Evolutionary conservation across 129 eudicot species (phyloP).

Genomic region (Lactuca sativa): DNA sequence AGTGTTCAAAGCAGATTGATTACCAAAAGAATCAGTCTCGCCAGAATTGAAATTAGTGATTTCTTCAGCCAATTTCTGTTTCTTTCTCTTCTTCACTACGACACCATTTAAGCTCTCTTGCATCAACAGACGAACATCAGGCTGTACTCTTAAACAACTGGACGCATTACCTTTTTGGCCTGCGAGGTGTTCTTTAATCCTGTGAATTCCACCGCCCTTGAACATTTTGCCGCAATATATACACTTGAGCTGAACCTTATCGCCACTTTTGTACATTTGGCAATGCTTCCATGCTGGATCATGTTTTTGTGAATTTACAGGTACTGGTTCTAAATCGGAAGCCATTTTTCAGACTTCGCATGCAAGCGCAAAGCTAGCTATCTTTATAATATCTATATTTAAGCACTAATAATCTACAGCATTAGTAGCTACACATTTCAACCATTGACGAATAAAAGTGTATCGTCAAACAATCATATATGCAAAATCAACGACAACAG

Average conservation of each 20-base stretch:
- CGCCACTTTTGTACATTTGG: constrained; percentile 77
- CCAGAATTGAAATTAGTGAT: constrained; percentile 34
- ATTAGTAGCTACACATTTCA: constrained; percentile 6
- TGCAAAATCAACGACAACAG: constrained; percentile 11
- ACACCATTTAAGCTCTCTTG: constrained; percentile 76
- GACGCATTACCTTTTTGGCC: constrained; percentile 94
- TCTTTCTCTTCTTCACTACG: constrained; percentile 71
- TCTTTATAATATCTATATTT: neutral
- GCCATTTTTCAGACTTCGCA: constrained; percentile 40
- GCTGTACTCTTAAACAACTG: constrained; percentile 68
- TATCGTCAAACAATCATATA: constrained; percentile 15
- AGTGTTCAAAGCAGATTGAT: constrained; percentile 44
- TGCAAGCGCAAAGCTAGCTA: constrained; percentile 8
- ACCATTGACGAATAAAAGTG: constrained; percentile 23
- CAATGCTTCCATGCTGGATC: constrained; percentile 98
- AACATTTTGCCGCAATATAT: constrained; percentile 85
- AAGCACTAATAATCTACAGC: constrained; percentile 21
- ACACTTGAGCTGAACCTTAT: constrained; percentile 81
- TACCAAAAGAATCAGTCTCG: constrained; percentile 39
- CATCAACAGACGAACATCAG: constrained; percentile 76
- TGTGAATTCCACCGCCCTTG: constrained; percentile 97
- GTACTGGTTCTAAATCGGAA: constrained; percentile 66
- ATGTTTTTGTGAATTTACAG: constrained; percentile 78
- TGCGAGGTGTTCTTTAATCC: constrained; percentile 93
- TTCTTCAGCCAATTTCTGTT: constrained; percentile 65